Base-by-base conservation (phyloP, 805 yeast genomes). In the Candida arabinofermentans region DNA sequence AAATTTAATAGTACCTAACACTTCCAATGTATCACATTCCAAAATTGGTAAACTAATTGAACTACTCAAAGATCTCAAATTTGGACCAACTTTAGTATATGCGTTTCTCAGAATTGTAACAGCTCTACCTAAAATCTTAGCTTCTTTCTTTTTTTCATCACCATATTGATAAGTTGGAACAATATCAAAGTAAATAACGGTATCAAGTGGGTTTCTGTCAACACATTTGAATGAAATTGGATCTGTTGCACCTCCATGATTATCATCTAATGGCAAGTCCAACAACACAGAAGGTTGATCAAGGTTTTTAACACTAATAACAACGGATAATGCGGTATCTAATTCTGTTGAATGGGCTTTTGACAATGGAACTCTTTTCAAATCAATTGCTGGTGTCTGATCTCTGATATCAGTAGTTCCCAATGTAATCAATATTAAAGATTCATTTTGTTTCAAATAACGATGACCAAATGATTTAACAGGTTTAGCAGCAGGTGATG, bases 391-490 rank as follows among this genome's bases (percentile, higher is more conserved):
- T 7, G 73, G 71, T 10, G 64, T 63, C 2, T 62, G 55, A 43
- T 75, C 77, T 34, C 96, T 70, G 26, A 80, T 66, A 55, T 90
- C 96, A 2, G 93, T 83, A 0, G 95, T 80, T 1, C 98, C 98
- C 41, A 90, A 68, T 2, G 96, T 87, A 27, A 90, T 75, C 44
- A 90, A 66, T n/a, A 90, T 69, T 53, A 90, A 65, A 2, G 86
- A 75, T 55, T 87, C 90, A 40, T 74, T 72, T 8, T 67, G 64
- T 37, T 73, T 71, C 48, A 90, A 70, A 58, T 77, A 86, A 30
- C 83, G 70, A 59, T 89, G 96, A 27, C 96, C 96, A 65, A 88
- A 83, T 0, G 95, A 83, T 59, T 86, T 88, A 41, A 86, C 76
- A 2, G 88, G 83, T 39, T 76, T 74, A 7, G 66, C 65, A 41